Percentiles rank a stretch among this genome's conserved stretches.
Conservation (phyloP, 2,329 filamentous ascomycete species). For the Arthroderma sp. region DNA sequence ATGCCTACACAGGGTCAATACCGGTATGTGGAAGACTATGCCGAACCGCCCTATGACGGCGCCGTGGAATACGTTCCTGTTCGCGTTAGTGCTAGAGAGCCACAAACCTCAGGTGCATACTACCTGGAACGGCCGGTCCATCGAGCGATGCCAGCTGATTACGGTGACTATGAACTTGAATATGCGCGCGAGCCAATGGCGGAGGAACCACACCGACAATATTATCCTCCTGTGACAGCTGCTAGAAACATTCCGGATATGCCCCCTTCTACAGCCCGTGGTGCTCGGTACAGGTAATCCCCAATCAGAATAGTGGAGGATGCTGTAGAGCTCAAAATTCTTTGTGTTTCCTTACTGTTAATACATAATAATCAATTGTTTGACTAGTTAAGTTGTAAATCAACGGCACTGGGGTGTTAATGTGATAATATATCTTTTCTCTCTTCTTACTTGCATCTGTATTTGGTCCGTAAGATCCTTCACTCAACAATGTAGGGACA, state of each 20-base stretch:
- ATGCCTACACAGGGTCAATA: slow-evolving; percentile 11
- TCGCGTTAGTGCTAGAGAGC: slow-evolving; percentile 11
- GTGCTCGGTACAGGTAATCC: slow-evolving; percentile 10
- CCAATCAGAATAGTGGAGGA: no score
- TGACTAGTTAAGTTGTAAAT: no score
- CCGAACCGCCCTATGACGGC: slow-evolving; percentile 12
- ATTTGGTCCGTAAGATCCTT: no score
- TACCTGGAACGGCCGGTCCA: slow-evolving; percentile 15
- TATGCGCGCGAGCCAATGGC: slow-evolving; percentile 10
- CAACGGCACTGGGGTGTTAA: no score
- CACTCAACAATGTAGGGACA: no score
- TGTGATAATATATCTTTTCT: no score
- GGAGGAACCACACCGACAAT: slow-evolving; percentile 10
- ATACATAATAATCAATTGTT: no score
- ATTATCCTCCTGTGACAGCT: slow-evolving; percentile 7
- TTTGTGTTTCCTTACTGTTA: no score
- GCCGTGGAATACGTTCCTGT: slow-evolving; percentile 17
- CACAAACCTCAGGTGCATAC: slow-evolving; percentile 12
- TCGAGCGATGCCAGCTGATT: slow-evolving; percentile 11
- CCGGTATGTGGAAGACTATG: slow-evolving; percentile 16
- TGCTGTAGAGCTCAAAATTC: no score
- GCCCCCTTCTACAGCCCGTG: slow-evolving; percentile 6
- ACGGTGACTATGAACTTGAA: slow-evolving; percentile 13
- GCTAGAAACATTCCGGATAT: slow-evolving; percentile 6
- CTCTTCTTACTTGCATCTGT: no score